Evolutionary conservation across 371 early-diverging fungal genomes (phyloP).

Genomic region (Mortierella sp.): DNA sequence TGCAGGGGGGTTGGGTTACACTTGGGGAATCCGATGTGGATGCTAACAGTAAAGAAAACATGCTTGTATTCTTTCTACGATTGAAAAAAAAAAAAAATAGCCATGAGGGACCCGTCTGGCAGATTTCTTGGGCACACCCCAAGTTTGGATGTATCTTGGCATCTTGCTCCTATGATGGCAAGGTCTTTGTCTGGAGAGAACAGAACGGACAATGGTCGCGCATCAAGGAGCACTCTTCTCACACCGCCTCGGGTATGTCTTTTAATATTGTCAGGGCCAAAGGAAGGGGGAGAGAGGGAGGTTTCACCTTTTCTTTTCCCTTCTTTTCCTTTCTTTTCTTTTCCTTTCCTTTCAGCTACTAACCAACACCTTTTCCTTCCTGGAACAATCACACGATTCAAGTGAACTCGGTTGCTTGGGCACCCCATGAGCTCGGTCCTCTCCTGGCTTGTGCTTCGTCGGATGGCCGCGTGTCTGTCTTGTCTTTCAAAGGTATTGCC

Average conservation of each 20-base stretch:
- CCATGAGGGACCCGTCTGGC: constrained; percentile 99
- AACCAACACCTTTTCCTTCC: not conserved
- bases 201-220: constrained; percentile 85
- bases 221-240: constrained; percentile 90
- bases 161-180: constrained; percentile 95
- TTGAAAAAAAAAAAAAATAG: constrained; percentile 59
- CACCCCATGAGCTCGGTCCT: constrained; percentile 96
- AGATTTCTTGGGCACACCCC: constrained; percentile 99
- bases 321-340: not conserved
- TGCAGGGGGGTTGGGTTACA: too few relatives aligned
- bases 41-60: constrained; percentile 17
- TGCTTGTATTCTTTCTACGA: too few relatives aligned
- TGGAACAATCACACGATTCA: constrained; percentile 1
- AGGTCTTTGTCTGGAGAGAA: constrained; percentile 96
- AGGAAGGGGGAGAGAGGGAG: not conserved
- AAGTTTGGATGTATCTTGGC: constrained; percentile 96
- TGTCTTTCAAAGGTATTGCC: constrained; percentile 85
- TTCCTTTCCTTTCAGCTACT: not conserved
- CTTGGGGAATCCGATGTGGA: constrained; percentile 11
- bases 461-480: constrained; percentile 92
- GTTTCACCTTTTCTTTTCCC: not conserved
- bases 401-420: constrained; percentile 97
- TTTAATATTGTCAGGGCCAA: not conserved
- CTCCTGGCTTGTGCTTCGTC: constrained; percentile 95
- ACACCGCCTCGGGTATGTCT: constrained; percentile 85